Conservation (phyloP, 352 stramenopile genomes). For the Phytophthora sansomeana region DNA sequence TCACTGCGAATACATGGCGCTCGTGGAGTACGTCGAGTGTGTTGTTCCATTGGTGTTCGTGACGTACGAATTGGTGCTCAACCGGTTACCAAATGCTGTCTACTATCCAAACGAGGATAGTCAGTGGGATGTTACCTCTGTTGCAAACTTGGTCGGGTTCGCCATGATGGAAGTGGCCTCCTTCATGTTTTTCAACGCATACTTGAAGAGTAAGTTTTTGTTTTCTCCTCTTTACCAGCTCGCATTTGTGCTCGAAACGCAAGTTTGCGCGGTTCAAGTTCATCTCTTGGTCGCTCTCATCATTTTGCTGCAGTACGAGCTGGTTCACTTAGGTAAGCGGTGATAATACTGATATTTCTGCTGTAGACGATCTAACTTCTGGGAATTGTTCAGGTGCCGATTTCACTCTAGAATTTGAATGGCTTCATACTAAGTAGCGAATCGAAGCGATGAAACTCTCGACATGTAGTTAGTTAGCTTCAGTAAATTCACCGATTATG, state of each 20-base stretch:
- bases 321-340: constrained; percentile 19
- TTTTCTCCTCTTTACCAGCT: constrained; percentile 43
- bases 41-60: constrained; percentile 36
- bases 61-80: constrained; percentile 36
- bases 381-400: constrained; percentile 15
- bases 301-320: constrained; percentile 22
- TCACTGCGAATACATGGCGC: constrained; percentile 28
- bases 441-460: too few species aligned
- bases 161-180: constrained; percentile 44
- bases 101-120: too few species aligned
- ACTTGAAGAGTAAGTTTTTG: constrained; percentile 34
- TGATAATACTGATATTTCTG: too few species aligned
- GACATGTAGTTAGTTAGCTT: too few species aligned
- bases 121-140: too few species aligned
- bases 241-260: constrained; percentile 47
- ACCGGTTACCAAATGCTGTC: constrained; percentile 29
- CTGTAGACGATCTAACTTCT: too few species aligned
- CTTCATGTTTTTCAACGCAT: constrained; percentile 27
- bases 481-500: too few species aligned
- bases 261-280: constrained; percentile 21
- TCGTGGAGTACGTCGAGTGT: too few species aligned
- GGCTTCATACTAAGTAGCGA: constrained; percentile 1
- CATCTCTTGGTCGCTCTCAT: constrained; percentile 2
- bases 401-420: constrained; percentile 19
- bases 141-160: too few species aligned